Conservation (phyloP, 2,329 filamentous ascomycete species). For the Claviceps fusiformis region DNA sequence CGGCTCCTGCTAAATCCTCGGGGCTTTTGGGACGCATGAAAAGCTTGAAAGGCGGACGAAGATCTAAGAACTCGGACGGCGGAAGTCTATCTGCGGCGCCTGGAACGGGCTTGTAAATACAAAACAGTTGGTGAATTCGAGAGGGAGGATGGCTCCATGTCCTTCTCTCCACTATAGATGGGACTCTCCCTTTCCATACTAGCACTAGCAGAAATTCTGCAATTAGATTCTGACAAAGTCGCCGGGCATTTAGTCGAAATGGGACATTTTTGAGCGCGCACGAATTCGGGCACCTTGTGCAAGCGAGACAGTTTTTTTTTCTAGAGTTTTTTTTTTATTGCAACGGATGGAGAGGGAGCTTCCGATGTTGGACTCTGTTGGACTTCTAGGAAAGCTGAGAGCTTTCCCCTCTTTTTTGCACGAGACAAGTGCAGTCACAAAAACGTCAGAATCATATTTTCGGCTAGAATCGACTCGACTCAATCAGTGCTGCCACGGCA, state of each 20-base stretch:
- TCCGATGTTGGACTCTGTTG: no score
- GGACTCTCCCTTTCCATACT: background rate
- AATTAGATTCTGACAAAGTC: background rate
- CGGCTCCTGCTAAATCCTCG: slow-evolving; percentile 31
- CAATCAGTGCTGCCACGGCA: background rate
- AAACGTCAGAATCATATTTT: background rate
- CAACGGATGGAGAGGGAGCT: background rate
- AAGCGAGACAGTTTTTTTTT: background rate
- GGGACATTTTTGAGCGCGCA: background rate
- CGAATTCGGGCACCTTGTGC: background rate
- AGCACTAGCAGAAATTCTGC: background rate
- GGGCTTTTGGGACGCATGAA: slow-evolving; percentile 70
- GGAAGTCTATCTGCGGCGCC: slow-evolving; percentile 9
- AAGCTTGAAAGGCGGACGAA: slow-evolving; percentile 60
- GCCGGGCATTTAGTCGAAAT: background rate
- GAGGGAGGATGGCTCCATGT: background rate
- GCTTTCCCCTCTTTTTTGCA: background rate
- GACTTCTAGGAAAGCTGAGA: no score
- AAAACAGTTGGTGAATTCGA: slow-evolving; percentile 8
- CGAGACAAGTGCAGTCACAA: background rate
- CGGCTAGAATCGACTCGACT: background rate
- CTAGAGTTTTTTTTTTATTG: background rate
- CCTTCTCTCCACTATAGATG: background rate
- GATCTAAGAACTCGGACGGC: slow-evolving; percentile 18
- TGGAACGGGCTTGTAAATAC: slow-evolving; percentile 26